A percentile compares a stretch with the other conserved stretches of the same genome.
phyloP scores from a whole-genome alignment of 1,284 basidiomycete genomes.

The Melanopsichium pennsylvanicum region DNA sequence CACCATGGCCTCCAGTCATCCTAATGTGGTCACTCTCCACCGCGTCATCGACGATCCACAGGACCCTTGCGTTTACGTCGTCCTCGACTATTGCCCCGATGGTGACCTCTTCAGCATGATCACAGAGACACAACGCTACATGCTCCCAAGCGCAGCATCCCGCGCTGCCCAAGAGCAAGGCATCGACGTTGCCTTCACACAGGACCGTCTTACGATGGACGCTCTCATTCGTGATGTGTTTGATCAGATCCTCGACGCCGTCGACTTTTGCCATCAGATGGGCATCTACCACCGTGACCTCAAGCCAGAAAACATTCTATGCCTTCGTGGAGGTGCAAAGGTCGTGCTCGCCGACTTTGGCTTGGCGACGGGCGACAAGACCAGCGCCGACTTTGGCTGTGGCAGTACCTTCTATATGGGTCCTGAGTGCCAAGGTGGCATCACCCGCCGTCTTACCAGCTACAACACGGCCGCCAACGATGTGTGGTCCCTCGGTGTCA shows the following conservation, averaged over 20 bases:
- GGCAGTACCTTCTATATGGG: slow-evolving; percentile 97
- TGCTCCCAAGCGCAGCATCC: slow-evolving; percentile 63
- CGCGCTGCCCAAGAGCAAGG: slow-evolving; percentile 32
- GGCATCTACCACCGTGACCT: slow-evolving; percentile 94
- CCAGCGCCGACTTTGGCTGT: slow-evolving; percentile 90
- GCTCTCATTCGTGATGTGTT: slow-evolving; percentile 60
- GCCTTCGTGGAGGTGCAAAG: slow-evolving; percentile 76
- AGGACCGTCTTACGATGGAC: slow-evolving; percentile 55
- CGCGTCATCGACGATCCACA: slow-evolving; percentile 77
- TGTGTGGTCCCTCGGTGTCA: slow-evolving; percentile 92
- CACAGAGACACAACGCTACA: slow-evolving; percentile 74
- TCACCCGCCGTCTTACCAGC: slow-evolving; percentile 68
- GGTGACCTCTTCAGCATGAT: slow-evolving; percentile 89
- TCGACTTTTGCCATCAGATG: slow-evolving; percentile 78
- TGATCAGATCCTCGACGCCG: slow-evolving; percentile 80
- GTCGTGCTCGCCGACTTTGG: slow-evolving; percentile 96
- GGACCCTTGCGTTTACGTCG: slow-evolving; percentile 71
- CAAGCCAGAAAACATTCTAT: slow-evolving; percentile 97
- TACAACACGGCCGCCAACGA: slow-evolving; percentile 80
- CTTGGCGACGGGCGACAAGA: slow-evolving; percentile 87
- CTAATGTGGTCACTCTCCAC: slow-evolving; percentile 89
- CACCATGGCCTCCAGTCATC: slow-evolving; percentile 74
- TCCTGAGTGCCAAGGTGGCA: slow-evolving; percentile 92
- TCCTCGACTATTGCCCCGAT: slow-evolving; percentile 78
- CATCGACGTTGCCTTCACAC: slow-evolving; percentile 44